phyloP scores from a whole-genome alignment of 225 moss, liverwort and hornwort genomes.

The Pseudoscleropodium purum region DNA sequence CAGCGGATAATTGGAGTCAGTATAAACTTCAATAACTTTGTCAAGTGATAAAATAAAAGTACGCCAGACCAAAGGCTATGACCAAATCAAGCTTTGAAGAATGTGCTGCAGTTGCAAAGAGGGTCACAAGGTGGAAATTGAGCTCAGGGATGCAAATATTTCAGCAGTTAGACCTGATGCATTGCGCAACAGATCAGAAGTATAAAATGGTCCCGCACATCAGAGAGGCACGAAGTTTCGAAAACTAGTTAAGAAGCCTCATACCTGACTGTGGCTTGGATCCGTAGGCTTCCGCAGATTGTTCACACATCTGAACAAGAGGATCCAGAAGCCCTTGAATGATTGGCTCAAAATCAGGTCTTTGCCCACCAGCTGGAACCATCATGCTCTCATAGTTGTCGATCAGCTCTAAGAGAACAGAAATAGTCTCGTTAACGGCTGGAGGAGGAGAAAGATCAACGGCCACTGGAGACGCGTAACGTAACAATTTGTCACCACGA shows the following conservation, averaged over 20 bases:
- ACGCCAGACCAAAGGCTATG: not conserved
- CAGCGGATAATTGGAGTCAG: not conserved
- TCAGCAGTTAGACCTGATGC: not conserved
- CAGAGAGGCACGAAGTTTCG: not conserved
- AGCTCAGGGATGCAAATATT: not conserved
- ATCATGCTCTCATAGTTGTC: constrained; percentile 93
- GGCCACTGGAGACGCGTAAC: constrained; percentile 76
- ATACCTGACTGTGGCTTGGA: constrained; percentile 46
- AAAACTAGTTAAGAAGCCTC: not conserved
- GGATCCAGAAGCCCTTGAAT: constrained; percentile 78
- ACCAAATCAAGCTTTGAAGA: not conserved
- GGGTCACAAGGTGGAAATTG: not conserved
- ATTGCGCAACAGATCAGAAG: not conserved
- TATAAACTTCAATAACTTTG: not conserved
- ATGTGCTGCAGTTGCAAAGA: not conserved
- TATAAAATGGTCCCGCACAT: not conserved
- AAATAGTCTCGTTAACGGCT: constrained; percentile 77
- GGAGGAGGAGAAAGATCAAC: constrained; percentile 90
- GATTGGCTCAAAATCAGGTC: constrained; percentile 85
- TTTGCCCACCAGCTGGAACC: constrained; percentile 80
- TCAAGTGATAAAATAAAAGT: not conserved
- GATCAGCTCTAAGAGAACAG: constrained; percentile 77
- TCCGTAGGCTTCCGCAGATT: constrained; percentile 76
- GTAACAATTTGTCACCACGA: constrained; percentile 79
- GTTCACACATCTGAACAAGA: constrained; percentile 94